These are phyloP conservation scores for Trametes versicolor DNA, from an alignment of 1,284 basidiomycete species.

Conservation along the genomic window DNA sequence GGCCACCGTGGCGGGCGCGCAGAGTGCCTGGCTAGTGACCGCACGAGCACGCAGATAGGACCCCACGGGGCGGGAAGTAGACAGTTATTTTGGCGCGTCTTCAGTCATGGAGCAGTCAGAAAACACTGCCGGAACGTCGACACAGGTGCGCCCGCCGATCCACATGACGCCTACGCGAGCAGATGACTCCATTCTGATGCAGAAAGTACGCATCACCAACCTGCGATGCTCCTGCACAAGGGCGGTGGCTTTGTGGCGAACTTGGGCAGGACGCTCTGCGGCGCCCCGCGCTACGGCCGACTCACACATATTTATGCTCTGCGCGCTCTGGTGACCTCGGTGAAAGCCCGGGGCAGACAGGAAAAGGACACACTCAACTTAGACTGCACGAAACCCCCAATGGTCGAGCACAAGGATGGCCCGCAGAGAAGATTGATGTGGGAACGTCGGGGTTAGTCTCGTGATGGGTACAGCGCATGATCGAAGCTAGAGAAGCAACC, in stretches of 20 bases:
- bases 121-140: slow-evolving; percentile 6
- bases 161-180: slow-evolving; percentile 22
- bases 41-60: slow-evolving; percentile 16
- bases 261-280: not conserved
- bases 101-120: slow-evolving; percentile 21
- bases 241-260: not conserved
- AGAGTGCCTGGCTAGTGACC: slow-evolving; percentile 29
- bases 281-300: slow-evolving; percentile 16
- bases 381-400: not conserved
- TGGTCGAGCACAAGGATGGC: slow-evolving; percentile 17
- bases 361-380: slow-evolving; percentile 11
- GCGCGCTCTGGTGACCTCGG: slow-evolving; percentile 20
- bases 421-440: slow-evolving; percentile 26
- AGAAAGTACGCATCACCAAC: slow-evolving; percentile 18
- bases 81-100: slow-evolving; percentile 22
- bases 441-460: slow-evolving; percentile 16
- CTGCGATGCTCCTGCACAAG: slow-evolving; percentile 5
- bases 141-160: slow-evolving; percentile 12
- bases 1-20: slow-evolving; percentile 12
- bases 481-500: slow-evolving; percentile 28
- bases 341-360: slow-evolving; percentile 22
- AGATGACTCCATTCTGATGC: slow-evolving; percentile 31
- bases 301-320: not conserved
- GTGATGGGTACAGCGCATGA: slow-evolving; percentile 32
- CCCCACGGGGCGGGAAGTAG: slow-evolving; percentile 15